Base-by-base conservation (phyloP, 2,329 filamentous ascomycete genomes). In the Colletotrichum lini region DNA sequence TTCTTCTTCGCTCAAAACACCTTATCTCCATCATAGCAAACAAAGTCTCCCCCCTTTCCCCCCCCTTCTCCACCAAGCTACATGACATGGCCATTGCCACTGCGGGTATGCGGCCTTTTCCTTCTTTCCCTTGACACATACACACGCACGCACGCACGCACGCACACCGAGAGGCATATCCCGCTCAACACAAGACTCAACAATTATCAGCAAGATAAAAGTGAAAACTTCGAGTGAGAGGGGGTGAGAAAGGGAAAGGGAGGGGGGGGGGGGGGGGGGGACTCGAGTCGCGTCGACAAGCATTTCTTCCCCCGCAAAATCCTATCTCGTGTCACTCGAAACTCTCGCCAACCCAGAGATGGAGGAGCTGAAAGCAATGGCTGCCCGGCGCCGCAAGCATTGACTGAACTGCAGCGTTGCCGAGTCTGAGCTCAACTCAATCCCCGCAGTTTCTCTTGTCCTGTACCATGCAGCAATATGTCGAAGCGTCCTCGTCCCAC, bases 71-170 rank as follows among this genome's bases (percentile, higher is more conserved):
- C 50, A 64, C 61, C 61, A 38, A 30, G 1, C 56, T 13, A 18
- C n/a, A 23, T n/a, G 38, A 30, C 61, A 42, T 40, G n/a, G 21
- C 40, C 61, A 54, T 56, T 40, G 50, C 61, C 61, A 64, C 61
- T 26, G 26, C 23, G 50, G 8, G n/a, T 30, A 30, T 44, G 40
- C 26, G 18, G 12, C 13, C 15, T 44, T 56, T 54, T 9, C n/a
- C 30, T 9, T 30, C 30, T 30, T 8, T 30, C 30, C 30, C 30
- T 63, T 53, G 23, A 47, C 61, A 64, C 21, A 47, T 18, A 44
- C 26, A 26, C 26, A 26, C 4, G 23, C 23, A 26, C 26, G 4
- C 26, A 26, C 26, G 8, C 30, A 23, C 30, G 30, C 30, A 30
- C 7, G 26, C 18, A 64, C 40, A 40, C 54, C 18, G 50, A 26